Conservation (phyloP, 2,329 filamentous ascomycete species). For the Paecilomyces fulvus region DNA sequence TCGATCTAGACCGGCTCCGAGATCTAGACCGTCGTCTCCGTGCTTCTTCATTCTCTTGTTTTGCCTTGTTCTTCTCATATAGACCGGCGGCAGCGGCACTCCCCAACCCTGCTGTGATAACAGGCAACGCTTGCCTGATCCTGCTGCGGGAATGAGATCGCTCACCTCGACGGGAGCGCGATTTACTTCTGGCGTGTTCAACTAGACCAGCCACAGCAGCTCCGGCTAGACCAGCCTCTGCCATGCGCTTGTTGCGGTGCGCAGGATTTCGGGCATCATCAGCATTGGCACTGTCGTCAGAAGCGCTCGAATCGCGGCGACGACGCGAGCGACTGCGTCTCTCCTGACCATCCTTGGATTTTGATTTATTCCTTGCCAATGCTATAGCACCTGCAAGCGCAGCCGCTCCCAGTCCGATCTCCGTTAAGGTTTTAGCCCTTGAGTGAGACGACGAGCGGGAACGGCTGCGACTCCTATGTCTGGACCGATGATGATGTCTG, state of each 20-base stretch:
- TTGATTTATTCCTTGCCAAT: slow-evolving; percentile 46
- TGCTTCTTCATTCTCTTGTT: slow-evolving; percentile 44
- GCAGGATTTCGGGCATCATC: slow-evolving; percentile 30
- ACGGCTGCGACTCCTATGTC: slow-evolving; percentile 27
- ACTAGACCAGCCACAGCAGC: slow-evolving; percentile 56
- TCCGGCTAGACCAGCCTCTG: slow-evolving; percentile 53
- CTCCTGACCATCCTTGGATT: slow-evolving; percentile 39
- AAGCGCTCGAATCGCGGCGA: slow-evolving; percentile 25
- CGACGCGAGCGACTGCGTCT: slow-evolving; percentile 41
- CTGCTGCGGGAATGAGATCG: slow-evolving; percentile 47
- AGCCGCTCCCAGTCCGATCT: slow-evolving; percentile 45
- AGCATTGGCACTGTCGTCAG: slow-evolving; percentile 20
- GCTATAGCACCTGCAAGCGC: slow-evolving; percentile 54
- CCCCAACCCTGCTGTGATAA: slow-evolving; percentile 52
- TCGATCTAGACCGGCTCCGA: slow-evolving; percentile 33
- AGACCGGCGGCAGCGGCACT: slow-evolving; percentile 54
- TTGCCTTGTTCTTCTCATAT: slow-evolving; percentile 55
- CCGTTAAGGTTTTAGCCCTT: slow-evolving; percentile 46
- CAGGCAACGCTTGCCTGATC: slow-evolving; percentile 48
- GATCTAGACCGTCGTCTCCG: slow-evolving; percentile 38
- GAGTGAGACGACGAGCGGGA: slow-evolving; percentile 42
- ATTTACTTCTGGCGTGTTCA: slow-evolving; percentile 50
- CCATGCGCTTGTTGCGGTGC: slow-evolving; percentile 51
- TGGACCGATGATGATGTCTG: slow-evolving; percentile 21
- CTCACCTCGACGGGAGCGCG: slow-evolving; percentile 43